Evolutionary conservation across 345 rosid genomes (phyloP).

Genomic region (Camelina sativa): DNA sequence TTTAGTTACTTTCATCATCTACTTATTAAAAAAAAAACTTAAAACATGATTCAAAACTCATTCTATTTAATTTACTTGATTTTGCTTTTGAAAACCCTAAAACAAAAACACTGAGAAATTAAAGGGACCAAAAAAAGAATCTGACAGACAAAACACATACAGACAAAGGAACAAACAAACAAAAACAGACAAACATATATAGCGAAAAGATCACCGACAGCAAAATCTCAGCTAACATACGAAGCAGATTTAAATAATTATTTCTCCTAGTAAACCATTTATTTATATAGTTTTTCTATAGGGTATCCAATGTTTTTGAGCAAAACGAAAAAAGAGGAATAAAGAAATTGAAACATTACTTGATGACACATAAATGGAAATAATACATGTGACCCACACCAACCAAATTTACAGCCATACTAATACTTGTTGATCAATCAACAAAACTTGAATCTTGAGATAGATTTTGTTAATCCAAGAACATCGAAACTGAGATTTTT

Average conservation of each 20-base stretch:
- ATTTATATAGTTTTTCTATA: neutral
- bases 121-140: neutral
- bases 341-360: neutral
- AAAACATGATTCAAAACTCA: neutral
- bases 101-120: neutral
- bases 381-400: conserved; percentile 9
- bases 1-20: neutral
- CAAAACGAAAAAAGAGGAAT: neutral
- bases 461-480: neutral
- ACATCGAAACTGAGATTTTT: neutral
- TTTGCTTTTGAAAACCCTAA: neutral
- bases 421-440: conserved; percentile 30
- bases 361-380: conserved; percentile 16
- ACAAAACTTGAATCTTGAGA: conserved; percentile 11
- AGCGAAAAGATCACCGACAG: conserved; percentile 42
- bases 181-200: conserved; percentile 28
- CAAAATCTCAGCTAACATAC: conserved; percentile 34
- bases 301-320: conserved; percentile 37
- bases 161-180: conserved; percentile 31
- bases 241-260: conserved; percentile 21
- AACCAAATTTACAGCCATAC: neutral
- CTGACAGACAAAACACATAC: conserved; percentile 14
- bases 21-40: neutral
- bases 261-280: neutral
- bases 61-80: neutral